Base-by-base conservation (phyloP, 164 flowering plant genomes). In the Aristolochia contorta region DNA sequence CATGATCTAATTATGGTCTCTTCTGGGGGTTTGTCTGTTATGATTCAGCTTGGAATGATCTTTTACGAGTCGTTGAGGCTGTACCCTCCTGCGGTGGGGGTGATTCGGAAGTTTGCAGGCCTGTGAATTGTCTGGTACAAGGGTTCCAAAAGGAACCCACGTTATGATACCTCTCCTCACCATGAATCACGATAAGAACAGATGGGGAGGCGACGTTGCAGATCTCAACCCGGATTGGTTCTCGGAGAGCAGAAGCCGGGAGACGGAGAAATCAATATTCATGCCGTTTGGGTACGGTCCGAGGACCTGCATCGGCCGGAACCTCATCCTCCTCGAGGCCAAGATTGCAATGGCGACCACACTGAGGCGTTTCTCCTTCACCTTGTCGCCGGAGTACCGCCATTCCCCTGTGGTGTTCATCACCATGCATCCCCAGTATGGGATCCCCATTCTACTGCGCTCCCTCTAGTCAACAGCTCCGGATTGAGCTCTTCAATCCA, bases 201-300 rank as follows among this genome's bases (percentile, higher is more conserved):
- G 46, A 57, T 57, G 60, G 60, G 60, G 60, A 27, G 60, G 37
- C 13, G 47, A 57, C 37, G 60, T 43, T 57, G 60, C 32, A 13
- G 23, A 57, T 2, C 37, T 57, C 20, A 33, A 37, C n/a, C 43
- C 60, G 14, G 6, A 57, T 30, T 37, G 60, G 19, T 57, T 57
- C 19, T 57, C 60, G 19, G 43, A 57, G 20, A 15, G 37, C n/a
- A 22, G 60, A 18, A 1, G 19, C 23, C 22, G 33, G 10, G 37
- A 57, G 20, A n/a, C 21, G 10, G 33, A 33, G n/a, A 43, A 19
- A 18, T 57, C 18, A 5, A n/a, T n/a, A n/a, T 57, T 30, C 21
- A 33, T 57, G 46, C 60, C 47, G 18, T 57, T 57, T 57, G 60
- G 46, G 46, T 19, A 30, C n/a, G 60, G 60, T n/a, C 60, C 60